These are phyloP conservation scores for Paraurostyla sp. DNA, from an alignment of 73 alveolate species.

Conservation along the genomic window DNA sequence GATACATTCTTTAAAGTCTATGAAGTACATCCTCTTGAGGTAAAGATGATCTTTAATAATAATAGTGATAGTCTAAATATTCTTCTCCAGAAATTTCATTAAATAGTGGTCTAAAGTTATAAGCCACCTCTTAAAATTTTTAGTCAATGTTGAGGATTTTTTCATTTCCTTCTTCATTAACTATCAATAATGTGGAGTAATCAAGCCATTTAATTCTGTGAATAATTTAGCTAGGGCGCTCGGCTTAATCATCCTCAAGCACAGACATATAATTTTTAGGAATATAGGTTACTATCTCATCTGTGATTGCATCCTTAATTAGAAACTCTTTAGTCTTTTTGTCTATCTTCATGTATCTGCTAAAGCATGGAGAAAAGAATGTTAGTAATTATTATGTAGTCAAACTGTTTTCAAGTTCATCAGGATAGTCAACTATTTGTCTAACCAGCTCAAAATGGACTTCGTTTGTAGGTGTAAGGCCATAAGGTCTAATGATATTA, in stretches of 20 bases:
- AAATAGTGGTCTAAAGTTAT: constrained; percentile 27
- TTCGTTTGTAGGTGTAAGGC: not conserved
- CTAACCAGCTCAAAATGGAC: constrained; percentile 17
- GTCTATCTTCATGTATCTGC: constrained; percentile 21
- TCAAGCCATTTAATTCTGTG: constrained; percentile 48
- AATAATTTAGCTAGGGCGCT: not conserved
- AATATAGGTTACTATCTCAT: not conserved
- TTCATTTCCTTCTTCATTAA: constrained; percentile 47
- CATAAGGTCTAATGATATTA: not conserved
- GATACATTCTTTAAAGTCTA: not conserved
- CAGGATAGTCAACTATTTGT: constrained; percentile 31
- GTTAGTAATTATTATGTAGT: not conserved
- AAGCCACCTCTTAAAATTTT: constrained; percentile 6
- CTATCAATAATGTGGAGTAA: constrained; percentile 19
- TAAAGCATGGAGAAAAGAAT: constrained; percentile 39
- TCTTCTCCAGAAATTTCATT: not conserved
- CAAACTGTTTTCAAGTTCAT: constrained; percentile 18
- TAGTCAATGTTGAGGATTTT: not conserved
- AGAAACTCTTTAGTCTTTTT: not conserved
- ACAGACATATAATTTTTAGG: constrained; percentile 9
- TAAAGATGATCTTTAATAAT: not conserved
- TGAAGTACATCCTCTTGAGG: not conserved
- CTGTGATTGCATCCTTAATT: constrained; percentile 32
- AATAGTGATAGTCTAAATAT: not conserved
- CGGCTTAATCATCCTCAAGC: not conserved